phyloP scores from a whole-genome alignment of 805 yeast species.

The Candida railenensis region DNA sequence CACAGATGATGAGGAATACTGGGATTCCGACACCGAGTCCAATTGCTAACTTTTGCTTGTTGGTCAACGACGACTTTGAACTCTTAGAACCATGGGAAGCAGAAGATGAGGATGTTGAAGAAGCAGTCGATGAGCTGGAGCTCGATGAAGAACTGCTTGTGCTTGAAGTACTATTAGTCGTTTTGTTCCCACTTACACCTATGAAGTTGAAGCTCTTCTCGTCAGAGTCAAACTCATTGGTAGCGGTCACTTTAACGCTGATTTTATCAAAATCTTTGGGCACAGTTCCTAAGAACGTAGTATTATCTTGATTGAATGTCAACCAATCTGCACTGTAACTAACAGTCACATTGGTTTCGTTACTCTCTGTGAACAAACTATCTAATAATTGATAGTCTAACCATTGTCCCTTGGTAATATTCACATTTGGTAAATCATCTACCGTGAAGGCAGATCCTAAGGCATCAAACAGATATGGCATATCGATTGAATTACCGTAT shows the following conservation, averaged over 20 bases:
- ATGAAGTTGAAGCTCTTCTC: conserved; percentile 47
- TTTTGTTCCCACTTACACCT: conserved; percentile 41
- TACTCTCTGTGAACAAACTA: conserved; percentile 53
- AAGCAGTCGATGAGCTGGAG: conserved; percentile 27
- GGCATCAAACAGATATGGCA: conserved; percentile 58
- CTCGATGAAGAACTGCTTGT: conserved; percentile 19
- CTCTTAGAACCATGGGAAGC: conserved; percentile 24
- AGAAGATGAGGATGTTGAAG: conserved; percentile 27
- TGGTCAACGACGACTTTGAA: conserved; percentile 16
- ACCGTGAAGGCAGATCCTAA: conserved; percentile 58
- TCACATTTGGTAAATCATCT: conserved; percentile 50
- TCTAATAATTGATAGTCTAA: conserved; percentile 56
- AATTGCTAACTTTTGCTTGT: conserved; percentile 68
- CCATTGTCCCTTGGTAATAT: conserved; percentile 65
- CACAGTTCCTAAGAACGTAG: conserved; percentile 70
- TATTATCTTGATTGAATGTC: conserved; percentile 53
- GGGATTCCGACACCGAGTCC: conserved; percentile 91
- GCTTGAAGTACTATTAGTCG: conserved; percentile 22
- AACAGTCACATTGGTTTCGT: conserved; percentile 49
- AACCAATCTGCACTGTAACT: conserved; percentile 58
- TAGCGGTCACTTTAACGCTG: conserved; percentile 28
- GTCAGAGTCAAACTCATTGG: conserved; percentile 27
- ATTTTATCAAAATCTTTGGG: conserved; percentile 27
- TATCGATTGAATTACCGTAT: conserved; percentile 57
- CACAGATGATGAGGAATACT: conserved; percentile 47